Base-by-base conservation (phyloP, 805 yeast species). In the Starmerella bombi region DNA sequence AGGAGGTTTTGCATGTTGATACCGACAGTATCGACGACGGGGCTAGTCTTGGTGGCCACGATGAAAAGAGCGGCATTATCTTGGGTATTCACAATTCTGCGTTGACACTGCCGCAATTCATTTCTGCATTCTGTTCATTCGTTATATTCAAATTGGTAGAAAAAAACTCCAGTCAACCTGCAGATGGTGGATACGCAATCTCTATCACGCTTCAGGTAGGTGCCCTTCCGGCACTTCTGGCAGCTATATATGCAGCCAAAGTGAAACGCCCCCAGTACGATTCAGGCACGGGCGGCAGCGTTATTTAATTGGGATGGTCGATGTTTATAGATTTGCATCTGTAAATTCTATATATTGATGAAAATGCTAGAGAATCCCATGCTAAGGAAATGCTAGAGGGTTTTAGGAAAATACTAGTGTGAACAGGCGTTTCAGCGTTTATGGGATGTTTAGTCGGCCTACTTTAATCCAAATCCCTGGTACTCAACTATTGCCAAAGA, bases 401-500 rank as follows among this genome's bases (percentile, higher is more conserved):
- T n/a, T n/a, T n/a, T n/a, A n/a, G n/a, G n/a, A n/a, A n/a, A n/a
- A n/a, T n/a, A n/a, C n/a, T n/a, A n/a, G n/a, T n/a, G n/a, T n/a
- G n/a, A n/a, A n/a, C n/a, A n/a, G n/a, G n/a, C n/a, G n/a, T n/a
- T n/a, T n/a, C n/a, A n/a, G 12, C 27, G 12, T 23, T 12, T 23
- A 23, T 7, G 12, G 12, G 7, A 23, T 23, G 12, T 8, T 23
- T 5, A 16, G 12, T 23, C 12, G 7, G 3, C 16, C 40, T 59
- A 80, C 53, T 71, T 75, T 19, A 82, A 65, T 0, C 91, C 95
- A 65, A 88, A 91, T 1, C 95, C 97, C 45, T 81, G 79, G 46
- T 85, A 76, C 55, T 80, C 93, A 34, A 69, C 62, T 16, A 88
- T 70, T 0, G 96, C 94, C 48, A 67, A 54, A n/a, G 62, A 55